Base-by-base conservation (phyloP, 2,329 filamentous ascomycete genomes). In the Thielaviopsis cerberus region DNA sequence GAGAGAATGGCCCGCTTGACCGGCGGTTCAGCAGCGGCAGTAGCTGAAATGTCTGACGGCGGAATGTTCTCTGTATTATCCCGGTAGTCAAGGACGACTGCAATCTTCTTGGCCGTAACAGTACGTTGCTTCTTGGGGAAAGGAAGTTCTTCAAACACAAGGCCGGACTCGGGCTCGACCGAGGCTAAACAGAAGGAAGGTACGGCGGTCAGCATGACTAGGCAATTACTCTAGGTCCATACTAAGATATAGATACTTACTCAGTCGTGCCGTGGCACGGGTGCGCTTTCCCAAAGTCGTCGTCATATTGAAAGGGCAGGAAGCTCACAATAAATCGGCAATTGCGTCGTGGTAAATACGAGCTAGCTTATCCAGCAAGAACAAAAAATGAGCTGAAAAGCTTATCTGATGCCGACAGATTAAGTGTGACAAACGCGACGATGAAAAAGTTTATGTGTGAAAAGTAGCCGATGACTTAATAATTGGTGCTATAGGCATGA, bases 261-360 rank as follows among this genome's bases (percentile, higher is more conserved):
- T 53, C 15, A 61, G 48, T 26, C 59, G 59, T 17, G 59, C 52
- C 23, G 59, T 58, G 17, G 55, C 53, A 26, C 59, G 59, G 24
- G 59, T 58, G 17, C 59, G 59, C 56, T 61, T 61, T 26, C 59
- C 59, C 17, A 61, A 53, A 24, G 56, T 48, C 22, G 59, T 52
- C 22, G 59, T 53, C 59, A 61, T 61, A 4, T 24, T 51, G 10
- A 20, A 34, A 45, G 7, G 54, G 37, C 41, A 50, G 26, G 54
- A 37, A 50, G 34, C 27, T 48, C n/a, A n/a, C 51, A n/a, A 53
- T 30, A n/a, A 45, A 41, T 53, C 4, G 37, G 24, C 41, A 48
- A 48, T 48, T 48, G 41, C 41, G 20, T 20, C n/a, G 5, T 22
- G 20, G n/a, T 5, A 7, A 10, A 48, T 23, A 48, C 41, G 41